Percentiles rank a stretch among this genome's conserved stretches.
Conservation (phyloP, 2,329 filamentous ascomycete genomes). For the Hawksworthiomyces lignivorus region DNA sequence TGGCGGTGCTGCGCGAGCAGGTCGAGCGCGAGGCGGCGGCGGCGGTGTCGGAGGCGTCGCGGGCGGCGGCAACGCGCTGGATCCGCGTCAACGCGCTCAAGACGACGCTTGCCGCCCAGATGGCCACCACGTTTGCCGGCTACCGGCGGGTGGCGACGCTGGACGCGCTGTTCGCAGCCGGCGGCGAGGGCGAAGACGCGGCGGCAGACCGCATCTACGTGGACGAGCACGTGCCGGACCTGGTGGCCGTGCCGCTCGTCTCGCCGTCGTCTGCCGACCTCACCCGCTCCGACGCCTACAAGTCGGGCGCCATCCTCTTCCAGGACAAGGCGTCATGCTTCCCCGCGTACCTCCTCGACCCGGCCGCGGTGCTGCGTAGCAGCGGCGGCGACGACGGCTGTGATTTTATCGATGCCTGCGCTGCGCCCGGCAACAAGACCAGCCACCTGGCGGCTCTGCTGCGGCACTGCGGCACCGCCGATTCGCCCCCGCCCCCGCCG, state of each 20-base stretch:
- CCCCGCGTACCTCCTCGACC: conserved; percentile 78
- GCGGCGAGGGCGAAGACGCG: not conserved
- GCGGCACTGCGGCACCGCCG: conserved; percentile 34
- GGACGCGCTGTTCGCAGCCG: conserved; percentile 40
- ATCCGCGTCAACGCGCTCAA: conserved; percentile 77
- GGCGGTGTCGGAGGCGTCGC: conserved; percentile 44
- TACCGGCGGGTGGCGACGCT: conserved; percentile 53
- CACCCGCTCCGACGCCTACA: conserved; percentile 66
- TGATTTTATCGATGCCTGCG: conserved; percentile 84
- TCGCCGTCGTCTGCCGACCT: conserved; percentile 53
- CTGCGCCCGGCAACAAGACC: conserved; percentile 95
- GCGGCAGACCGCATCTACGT: conserved; percentile 45
- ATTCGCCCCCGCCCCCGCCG: no score
- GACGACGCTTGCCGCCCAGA: conserved; percentile 61
- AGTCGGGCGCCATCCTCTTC: conserved; percentile 69
- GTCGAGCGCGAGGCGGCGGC: conserved; percentile 61
- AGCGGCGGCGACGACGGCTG: conserved; percentile 39
- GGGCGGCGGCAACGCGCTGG: conserved; percentile 71
- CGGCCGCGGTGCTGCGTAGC: conserved; percentile 30
- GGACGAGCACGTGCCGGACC: conserved; percentile 75
- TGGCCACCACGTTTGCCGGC: conserved; percentile 64
- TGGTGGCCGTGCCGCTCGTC: conserved; percentile 63
- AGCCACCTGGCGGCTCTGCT: conserved; percentile 82
- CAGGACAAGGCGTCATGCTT: conserved; percentile 98
- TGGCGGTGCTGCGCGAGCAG: conserved; percentile 57